Conservation (phyloP, 2,329 filamentous ascomycete genomes). For the Ascochyta fabae region DNA sequence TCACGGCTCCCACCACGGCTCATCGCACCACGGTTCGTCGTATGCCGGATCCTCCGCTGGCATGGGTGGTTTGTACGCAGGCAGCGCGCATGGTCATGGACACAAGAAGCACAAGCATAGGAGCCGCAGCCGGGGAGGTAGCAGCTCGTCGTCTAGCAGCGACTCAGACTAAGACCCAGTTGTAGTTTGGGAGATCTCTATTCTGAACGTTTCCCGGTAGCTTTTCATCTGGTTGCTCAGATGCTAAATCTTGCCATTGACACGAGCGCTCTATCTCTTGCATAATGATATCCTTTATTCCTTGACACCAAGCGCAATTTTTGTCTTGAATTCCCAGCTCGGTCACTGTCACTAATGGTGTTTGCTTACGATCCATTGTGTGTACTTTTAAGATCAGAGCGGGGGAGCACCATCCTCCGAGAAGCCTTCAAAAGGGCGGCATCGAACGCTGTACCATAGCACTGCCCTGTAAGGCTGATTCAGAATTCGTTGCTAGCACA, state of each 20-base stretch:
- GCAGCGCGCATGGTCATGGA: conserved; percentile 28
- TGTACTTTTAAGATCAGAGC: too few species aligned
- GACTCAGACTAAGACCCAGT: conserved; percentile 41
- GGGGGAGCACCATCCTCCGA: not conserved
- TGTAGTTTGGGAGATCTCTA: not conserved
- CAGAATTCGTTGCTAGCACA: conserved; percentile 12
- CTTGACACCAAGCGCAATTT: not conserved
- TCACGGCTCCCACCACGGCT: conserved; percentile 35
- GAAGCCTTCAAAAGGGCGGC: conserved; percentile 5
- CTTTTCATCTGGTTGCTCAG: not conserved
- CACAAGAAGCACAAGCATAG: conserved; percentile 43
- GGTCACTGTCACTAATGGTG: too few species aligned
- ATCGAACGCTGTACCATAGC: not conserved
- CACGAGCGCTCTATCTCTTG: not conserved
- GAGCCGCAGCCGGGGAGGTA: conserved; percentile 41
- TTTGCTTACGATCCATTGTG: too few species aligned
- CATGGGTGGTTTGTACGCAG: conserved; percentile 44
- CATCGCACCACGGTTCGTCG: conserved; percentile 34
- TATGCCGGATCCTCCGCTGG: conserved; percentile 45
- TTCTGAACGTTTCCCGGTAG: not conserved
- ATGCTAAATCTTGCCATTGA: not conserved
- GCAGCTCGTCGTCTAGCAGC: conserved; percentile 43
- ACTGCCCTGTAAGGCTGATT: conserved; percentile 8
- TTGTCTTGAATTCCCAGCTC: not conserved
- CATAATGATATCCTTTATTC: conserved; percentile 4